Percentiles rank a stretch among this genome's conserved stretches.
Evolutionary conservation across 108 stramenopile species (phyloP).

Genomic region (Skeletonema marinoi): DNA sequence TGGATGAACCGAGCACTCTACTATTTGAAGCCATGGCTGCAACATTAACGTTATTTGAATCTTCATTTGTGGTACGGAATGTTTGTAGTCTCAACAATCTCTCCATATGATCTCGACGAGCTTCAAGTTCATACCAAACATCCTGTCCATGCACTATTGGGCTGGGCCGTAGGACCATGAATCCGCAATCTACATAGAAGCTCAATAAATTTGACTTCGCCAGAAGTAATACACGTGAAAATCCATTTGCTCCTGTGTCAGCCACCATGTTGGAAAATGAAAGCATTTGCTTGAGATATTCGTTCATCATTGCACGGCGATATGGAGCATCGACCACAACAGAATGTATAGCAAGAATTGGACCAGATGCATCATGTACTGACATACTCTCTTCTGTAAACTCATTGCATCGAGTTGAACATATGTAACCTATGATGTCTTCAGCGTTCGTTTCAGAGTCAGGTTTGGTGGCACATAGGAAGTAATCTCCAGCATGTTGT

Average conservation of each 20-base stretch:
- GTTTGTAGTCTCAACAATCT: constrained; percentile 14
- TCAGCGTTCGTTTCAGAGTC: constrained; percentile 56
- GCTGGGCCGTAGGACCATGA: constrained; percentile 60
- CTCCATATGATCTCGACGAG: constrained; percentile 1
- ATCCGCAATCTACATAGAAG: constrained; percentile 80
- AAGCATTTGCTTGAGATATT: constrained; percentile 33
- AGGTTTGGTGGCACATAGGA: constrained; percentile 39
- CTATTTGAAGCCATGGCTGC: not conserved
- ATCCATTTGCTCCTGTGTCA: constrained; percentile 7
- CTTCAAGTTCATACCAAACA: constrained; percentile 79
- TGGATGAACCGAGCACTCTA: not conserved
- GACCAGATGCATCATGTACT: constrained; percentile 58
- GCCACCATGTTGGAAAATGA: constrained; percentile 10
- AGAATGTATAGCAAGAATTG: constrained; percentile 74
- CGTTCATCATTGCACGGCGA: constrained; percentile 41
- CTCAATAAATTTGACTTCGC: constrained; percentile 71
- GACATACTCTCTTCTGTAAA: constrained; percentile 78
- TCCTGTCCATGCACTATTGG: constrained; percentile 81
- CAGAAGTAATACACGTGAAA: constrained; percentile 44
- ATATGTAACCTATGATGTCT: constrained; percentile 65
- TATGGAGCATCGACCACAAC: constrained; percentile 54
- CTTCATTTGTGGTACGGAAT: not conserved
- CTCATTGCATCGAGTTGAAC: constrained; percentile 62
- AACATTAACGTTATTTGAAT: not conserved
- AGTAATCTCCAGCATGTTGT: constrained; percentile 37